A percentile compares a stretch with the other conserved stretches of the same genome.
These are phyloP conservation scores for Calocera cornea DNA, from an alignment of 768 basidiomycete genomes.

Conservation along the genomic window DNA sequence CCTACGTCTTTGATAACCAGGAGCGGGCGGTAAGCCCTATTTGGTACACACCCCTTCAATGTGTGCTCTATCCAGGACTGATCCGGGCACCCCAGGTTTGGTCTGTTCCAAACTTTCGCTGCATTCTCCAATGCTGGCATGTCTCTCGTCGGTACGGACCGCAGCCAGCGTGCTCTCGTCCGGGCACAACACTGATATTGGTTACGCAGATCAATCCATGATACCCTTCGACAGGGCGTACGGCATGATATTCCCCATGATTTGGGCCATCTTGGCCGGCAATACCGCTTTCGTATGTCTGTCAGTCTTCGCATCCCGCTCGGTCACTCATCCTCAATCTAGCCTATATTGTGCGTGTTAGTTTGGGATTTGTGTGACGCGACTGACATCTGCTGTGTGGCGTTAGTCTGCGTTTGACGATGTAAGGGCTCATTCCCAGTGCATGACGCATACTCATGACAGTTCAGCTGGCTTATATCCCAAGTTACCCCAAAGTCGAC, in stretches of 20 bases:
- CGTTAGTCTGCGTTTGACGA: slow-evolving; percentile 59
- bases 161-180: neutral
- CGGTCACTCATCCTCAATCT: slow-evolving; percentile 6
- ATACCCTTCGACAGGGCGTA: slow-evolving; percentile 80
- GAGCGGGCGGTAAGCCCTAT: slow-evolving; percentile 41
- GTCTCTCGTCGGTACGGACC: slow-evolving; percentile 41
- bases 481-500: slow-evolving; percentile 48
- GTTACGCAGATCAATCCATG: slow-evolving; percentile 61
- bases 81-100: slow-evolving; percentile 42
- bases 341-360: slow-evolving; percentile 73
- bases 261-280: slow-evolving; percentile 71
- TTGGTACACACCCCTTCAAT: slow-evolving; percentile 36
- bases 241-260: slow-evolving; percentile 58
- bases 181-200: too few relatives aligned
- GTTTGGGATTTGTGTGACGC: neutral
- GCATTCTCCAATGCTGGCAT: slow-evolving; percentile 81
- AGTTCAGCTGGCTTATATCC: slow-evolving; percentile 54
- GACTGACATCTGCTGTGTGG: neutral
- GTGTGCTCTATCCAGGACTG: neutral
- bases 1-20: slow-evolving; percentile 40
- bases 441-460: neutral
- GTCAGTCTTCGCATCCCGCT: neutral
- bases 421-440: slow-evolving; percentile 39
- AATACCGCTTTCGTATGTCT: slow-evolving; percentile 83
- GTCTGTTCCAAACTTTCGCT: slow-evolving; percentile 71